Percentiles rank a stretch among this genome's conserved stretches.
Evolutionary conservation across 2,329 filamentous ascomycete genomes (phyloP).

Genomic region (Fusarium brachygibbosum): DNA sequence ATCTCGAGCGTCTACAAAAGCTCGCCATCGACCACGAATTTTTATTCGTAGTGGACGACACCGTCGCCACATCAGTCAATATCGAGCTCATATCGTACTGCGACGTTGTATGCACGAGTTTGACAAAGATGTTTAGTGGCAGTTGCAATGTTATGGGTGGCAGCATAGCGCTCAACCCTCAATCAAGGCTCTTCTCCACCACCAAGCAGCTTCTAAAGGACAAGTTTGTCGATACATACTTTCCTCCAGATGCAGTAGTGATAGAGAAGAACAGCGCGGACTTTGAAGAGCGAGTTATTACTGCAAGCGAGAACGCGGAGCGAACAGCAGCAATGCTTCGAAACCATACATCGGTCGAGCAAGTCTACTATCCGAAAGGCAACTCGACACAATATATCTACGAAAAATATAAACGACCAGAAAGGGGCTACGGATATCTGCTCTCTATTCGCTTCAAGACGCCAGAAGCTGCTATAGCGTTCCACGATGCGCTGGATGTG

Average conservation of each 20-base stretch:
- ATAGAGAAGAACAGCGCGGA: slow-evolving; percentile 58
- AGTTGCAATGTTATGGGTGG: slow-evolving; percentile 67
- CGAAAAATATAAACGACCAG: slow-evolving; percentile 51
- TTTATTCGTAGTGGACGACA: slow-evolving; percentile 61
- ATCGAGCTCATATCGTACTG: slow-evolving; percentile 60
- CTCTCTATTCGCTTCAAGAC: slow-evolving; percentile 64
- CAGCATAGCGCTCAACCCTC: slow-evolving; percentile 60
- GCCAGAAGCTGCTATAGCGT: slow-evolving; percentile 55
- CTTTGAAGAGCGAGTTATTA: slow-evolving; percentile 54
- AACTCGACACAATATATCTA: slow-evolving; percentile 53
- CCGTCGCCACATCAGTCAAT: slow-evolving; percentile 60
- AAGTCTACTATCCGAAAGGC: slow-evolving; percentile 60
- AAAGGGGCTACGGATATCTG: slow-evolving; percentile 65
- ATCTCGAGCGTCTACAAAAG: slow-evolving; percentile 47
- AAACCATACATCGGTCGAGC: slow-evolving; percentile 38
- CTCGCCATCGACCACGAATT: slow-evolving; percentile 56
- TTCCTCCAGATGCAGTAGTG: slow-evolving; percentile 45
- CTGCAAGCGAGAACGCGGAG: slow-evolving; percentile 47
- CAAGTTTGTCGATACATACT: slow-evolving; percentile 44
- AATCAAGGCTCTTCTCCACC: slow-evolving; percentile 52
- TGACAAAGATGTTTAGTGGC: slow-evolving; percentile 70
- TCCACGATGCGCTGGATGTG: slow-evolving; percentile 63
- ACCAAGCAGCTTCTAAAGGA: slow-evolving; percentile 47
- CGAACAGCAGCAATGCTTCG: slow-evolving; percentile 47
- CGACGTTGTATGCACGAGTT: slow-evolving; percentile 64